Evolutionary conservation across 345 rosid genomes (phyloP).

Genomic region (Salix viminalis): DNA sequence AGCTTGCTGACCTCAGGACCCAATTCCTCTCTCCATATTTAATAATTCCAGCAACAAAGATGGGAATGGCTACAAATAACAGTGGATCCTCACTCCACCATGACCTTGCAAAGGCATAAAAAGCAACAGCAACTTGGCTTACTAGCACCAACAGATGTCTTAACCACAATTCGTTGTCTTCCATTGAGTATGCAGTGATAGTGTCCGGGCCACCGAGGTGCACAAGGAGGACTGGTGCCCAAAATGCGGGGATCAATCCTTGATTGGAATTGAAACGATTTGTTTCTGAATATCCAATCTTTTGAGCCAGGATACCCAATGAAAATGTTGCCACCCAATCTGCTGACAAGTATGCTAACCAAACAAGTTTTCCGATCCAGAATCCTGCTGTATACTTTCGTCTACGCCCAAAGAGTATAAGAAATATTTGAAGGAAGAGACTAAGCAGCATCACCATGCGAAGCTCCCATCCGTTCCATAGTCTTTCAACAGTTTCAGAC

Average conservation of each 20-base stretch:
- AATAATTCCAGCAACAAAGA: slow-evolving; percentile 28
- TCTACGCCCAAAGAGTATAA: no score
- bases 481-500: no score
- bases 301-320: no score
- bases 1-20: slow-evolving; percentile 35
- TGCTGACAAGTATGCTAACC: not conserved
- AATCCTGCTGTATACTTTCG: no score
- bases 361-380: no score
- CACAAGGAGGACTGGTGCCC: not conserved
- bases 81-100: slow-evolving; percentile 2
- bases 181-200: slow-evolving; percentile 33
- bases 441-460: no score
- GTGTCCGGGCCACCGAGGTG: slow-evolving; percentile 7
- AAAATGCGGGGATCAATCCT: not conserved
- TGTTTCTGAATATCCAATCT: no score
- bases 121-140: slow-evolving; percentile 18
- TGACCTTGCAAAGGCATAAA: slow-evolving; percentile 18
- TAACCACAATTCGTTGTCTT: slow-evolving; percentile 38
- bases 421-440: no score
- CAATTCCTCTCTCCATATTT: slow-evolving; percentile 47
- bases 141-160: slow-evolving; percentile 30
- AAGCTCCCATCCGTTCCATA: no score
- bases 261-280: not conserved
- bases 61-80: slow-evolving; percentile 3
- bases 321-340: not conserved